Percentiles rank a stretch among this genome's conserved stretches.
phyloP scores from a whole-genome alignment of 495 filamentous ascomycete genomes.

The Penicillium canariense region DNA sequence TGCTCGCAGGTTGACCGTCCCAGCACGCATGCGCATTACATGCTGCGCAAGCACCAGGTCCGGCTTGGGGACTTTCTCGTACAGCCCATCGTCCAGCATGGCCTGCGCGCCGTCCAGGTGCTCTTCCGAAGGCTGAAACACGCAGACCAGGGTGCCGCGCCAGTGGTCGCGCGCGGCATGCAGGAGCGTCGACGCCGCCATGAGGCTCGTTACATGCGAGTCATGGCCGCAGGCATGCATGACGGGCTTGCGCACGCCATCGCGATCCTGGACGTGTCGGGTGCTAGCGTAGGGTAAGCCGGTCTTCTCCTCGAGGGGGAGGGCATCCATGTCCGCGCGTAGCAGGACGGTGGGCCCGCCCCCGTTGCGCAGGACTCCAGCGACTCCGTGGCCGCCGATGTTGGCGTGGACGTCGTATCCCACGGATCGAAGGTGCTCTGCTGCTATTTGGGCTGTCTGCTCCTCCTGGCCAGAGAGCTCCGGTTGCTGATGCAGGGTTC shows the following conservation, averaged over 20 bases:
- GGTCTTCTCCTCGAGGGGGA: constrained; percentile 57
- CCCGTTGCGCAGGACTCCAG: constrained; percentile 56
- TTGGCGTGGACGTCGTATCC: constrained; percentile 45
- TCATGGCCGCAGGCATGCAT: constrained; percentile 73
- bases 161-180: constrained; percentile 40
- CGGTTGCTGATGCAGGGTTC: constrained; percentile 47
- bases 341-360: constrained; percentile 52
- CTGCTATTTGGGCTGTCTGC: constrained; percentile 41
- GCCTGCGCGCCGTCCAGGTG: constrained; percentile 51
- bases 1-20: constrained; percentile 33
- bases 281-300: constrained; percentile 54
- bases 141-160: constrained; percentile 54
- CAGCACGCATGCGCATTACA: constrained; percentile 48
- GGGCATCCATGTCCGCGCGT: constrained; percentile 61
- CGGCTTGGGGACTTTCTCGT: constrained; percentile 46
- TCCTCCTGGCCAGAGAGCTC: constrained; percentile 52
- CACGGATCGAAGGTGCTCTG: constrained; percentile 34
- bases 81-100: constrained; percentile 63
- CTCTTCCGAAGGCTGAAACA: constrained; percentile 65
- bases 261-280: constrained; percentile 35
- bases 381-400: constrained; percentile 58
- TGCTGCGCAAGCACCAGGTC: constrained; percentile 59
- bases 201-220: constrained; percentile 53
- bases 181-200: constrained; percentile 51
- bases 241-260: constrained; percentile 49